Percentiles rank a stretch among this genome's conserved stretches.
Evolutionary conservation across 2,329 filamentous ascomycete species (phyloP).

Genomic region (Exophiala sp.): DNA sequence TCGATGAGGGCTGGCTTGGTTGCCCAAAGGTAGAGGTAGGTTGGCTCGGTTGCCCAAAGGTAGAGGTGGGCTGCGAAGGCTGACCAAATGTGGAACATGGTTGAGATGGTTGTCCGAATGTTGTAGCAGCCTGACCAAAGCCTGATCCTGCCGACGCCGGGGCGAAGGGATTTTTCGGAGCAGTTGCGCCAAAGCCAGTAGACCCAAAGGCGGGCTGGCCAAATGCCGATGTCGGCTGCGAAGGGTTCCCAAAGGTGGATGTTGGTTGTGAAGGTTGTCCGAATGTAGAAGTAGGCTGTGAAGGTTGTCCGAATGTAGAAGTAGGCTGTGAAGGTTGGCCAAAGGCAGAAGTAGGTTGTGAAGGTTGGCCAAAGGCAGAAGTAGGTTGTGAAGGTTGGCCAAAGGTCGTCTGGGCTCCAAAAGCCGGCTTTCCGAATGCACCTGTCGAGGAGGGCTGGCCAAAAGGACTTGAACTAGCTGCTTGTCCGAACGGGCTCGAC

Average conservation of each 20-base stretch:
- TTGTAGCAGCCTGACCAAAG: slow-evolving; percentile 25
- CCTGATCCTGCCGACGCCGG: slow-evolving; percentile 20
- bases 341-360: not conserved
- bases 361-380: slow-evolving; percentile 11
- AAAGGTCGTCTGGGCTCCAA: not conserved
- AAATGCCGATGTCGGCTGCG: slow-evolving; percentile 33
- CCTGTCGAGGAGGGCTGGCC: not conserved
- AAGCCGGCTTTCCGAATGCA: slow-evolving; percentile 15
- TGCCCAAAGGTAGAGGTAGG: slow-evolving; percentile 19
- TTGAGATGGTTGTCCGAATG: slow-evolving; percentile 35
- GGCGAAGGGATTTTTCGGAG: slow-evolving; percentile 34
- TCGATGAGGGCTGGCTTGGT: slow-evolving; percentile 2
- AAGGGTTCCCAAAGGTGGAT: slow-evolving; percentile 30
- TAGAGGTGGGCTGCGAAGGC: slow-evolving; percentile 20
- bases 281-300: slow-evolving; percentile 31
- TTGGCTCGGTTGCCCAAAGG: slow-evolving; percentile 27
- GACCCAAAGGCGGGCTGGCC: slow-evolving; percentile 35
- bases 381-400: not conserved
- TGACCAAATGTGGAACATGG: slow-evolving; percentile 28
- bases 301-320: slow-evolving; percentile 34
- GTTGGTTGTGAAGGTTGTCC: slow-evolving; percentile 29
- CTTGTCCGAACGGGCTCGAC: slow-evolving; percentile 10
- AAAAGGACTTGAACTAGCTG: not conserved
- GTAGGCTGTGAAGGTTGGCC: not conserved
- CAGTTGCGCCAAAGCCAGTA: slow-evolving; percentile 32